Evolutionary conservation across 768 basidiomycete genomes (phyloP).

Genomic region (Pleurotus sapidus): DNA sequence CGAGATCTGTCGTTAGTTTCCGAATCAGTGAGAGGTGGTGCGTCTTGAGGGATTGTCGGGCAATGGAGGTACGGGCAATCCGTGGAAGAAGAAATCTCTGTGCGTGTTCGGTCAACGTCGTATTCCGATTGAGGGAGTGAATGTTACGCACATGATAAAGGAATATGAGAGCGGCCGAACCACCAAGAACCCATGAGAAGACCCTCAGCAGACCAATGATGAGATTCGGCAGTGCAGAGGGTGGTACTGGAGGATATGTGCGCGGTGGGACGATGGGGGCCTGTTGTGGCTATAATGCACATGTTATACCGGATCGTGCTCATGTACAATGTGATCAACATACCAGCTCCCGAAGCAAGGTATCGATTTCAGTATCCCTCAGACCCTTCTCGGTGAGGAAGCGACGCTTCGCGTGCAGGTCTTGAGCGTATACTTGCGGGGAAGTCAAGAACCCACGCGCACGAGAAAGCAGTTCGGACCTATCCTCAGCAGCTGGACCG

Average conservation of each 20-base stretch:
- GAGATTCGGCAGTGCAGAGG: constrained; percentile 66
- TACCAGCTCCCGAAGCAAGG: constrained; percentile 56
- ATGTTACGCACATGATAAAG: constrained; percentile 59
- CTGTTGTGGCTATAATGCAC: constrained; percentile 24
- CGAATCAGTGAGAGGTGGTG: constrained; percentile 59
- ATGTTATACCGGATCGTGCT: neutral
- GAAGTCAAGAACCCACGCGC: constrained; percentile 68
- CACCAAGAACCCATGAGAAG: constrained; percentile 65
- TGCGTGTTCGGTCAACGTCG: constrained; percentile 8
- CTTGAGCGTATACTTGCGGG: constrained; percentile 61
- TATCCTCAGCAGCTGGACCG: constrained; percentile 15
- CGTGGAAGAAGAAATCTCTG: constrained; percentile 72
- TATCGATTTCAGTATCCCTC: constrained; percentile 54
- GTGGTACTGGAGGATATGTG: constrained; percentile 68
- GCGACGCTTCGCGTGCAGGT: constrained; percentile 48
- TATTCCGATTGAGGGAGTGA: neutral
- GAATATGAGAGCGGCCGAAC: constrained; percentile 54
- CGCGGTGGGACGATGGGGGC: constrained; percentile 64
- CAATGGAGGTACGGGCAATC: constrained; percentile 53
- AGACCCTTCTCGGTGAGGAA: constrained; percentile 76
- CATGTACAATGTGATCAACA: constrained; percentile 12
- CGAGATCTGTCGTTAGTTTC: constrained; percentile 53
- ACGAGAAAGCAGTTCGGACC: constrained; percentile 44
- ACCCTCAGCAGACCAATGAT: constrained; percentile 60
- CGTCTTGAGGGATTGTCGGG: constrained; percentile 56